A percentile compares a stretch with the other conserved stretches of the same genome.
Evolutionary conservation across 1,284 basidiomycete genomes (phyloP).

Genomic region (Leccinum proliferum): DNA sequence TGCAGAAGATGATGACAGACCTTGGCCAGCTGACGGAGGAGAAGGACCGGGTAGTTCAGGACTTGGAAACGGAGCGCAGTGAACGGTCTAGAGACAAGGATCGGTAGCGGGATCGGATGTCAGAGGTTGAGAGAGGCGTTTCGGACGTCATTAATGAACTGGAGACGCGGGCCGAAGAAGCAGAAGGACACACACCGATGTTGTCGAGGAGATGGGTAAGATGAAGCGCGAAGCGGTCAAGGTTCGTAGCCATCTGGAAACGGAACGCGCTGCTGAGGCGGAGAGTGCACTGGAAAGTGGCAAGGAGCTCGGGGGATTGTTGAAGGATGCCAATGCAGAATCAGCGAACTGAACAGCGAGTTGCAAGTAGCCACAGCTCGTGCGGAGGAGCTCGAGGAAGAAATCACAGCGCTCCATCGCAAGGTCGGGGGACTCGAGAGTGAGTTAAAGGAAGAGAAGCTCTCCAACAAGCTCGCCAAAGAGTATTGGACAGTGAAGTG

Average conservation of each 20-base stretch:
- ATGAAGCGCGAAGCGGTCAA: conserved; percentile 43
- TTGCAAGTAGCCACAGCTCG: conserved; percentile 51
- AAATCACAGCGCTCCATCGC: conserved; percentile 36
- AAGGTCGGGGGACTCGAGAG: conserved; percentile 48
- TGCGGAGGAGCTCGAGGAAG: conserved; percentile 30
- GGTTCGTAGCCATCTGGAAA: conserved; percentile 38
- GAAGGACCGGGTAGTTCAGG: conserved; percentile 35
- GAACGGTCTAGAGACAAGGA: conserved; percentile 59
- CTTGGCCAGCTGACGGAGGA: conserved; percentile 35
- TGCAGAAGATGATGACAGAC: conserved; percentile 47
- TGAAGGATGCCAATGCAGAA: conserved; percentile 59
- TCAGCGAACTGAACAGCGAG: conserved; percentile 47
- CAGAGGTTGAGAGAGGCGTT: conserved; percentile 63
- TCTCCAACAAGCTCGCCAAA: conserved; percentile 30
- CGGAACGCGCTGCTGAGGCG: conserved; percentile 54
- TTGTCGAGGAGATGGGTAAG: conserved; percentile 36
- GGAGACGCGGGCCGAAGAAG: conserved; percentile 48
- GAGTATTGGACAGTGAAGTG: conserved; percentile 16
- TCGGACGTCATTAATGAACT: conserved; percentile 59
- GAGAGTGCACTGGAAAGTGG: conserved; percentile 54
- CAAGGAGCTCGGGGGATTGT: conserved; percentile 58
- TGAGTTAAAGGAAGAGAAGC: conserved; percentile 47
- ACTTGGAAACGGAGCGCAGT: conserved; percentile 46
- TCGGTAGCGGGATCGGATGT: conserved; percentile 61
- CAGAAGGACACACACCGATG: conserved; percentile 41